Conservation (phyloP, 805 yeast species). For the Lachancea dasiensis region DNA sequence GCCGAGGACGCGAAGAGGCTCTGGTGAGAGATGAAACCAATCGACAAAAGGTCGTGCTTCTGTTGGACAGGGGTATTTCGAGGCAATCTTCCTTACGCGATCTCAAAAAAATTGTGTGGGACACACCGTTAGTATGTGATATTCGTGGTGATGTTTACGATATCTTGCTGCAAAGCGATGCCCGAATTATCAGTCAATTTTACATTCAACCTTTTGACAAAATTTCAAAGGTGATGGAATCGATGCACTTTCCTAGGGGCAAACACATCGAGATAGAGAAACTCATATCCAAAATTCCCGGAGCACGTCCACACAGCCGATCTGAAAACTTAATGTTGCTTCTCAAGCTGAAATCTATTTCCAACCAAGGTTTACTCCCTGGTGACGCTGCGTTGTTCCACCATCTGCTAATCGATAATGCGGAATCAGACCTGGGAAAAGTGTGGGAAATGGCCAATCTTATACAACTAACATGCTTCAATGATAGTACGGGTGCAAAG, state of each 20-base stretch:
- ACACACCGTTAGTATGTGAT: constrained; percentile 24
- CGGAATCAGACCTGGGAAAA: constrained; percentile 17
- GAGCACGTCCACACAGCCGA: constrained; percentile 14
- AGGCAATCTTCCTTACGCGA: constrained; percentile 26
- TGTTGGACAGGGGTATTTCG: constrained; percentile 30
- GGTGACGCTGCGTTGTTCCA: constrained; percentile 34
- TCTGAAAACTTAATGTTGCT: constrained; percentile 25
- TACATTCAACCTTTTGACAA: constrained; percentile 38
- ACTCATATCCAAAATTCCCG: constrained; percentile 17
- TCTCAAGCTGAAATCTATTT: constrained; percentile 34
- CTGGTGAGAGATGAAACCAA: constrained; percentile 25
- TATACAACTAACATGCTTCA: constrained; percentile 31
- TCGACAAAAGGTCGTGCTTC: constrained; percentile 21
- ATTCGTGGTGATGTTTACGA: constrained; percentile 21
- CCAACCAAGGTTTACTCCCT: constrained; percentile 31
- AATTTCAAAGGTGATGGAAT: constrained; percentile 26
- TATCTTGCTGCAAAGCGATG: constrained; percentile 23
- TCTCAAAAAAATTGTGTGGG: constrained; percentile 27
- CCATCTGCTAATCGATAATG: constrained; percentile 25
- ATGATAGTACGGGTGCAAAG: constrained; percentile 24
- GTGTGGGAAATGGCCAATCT: constrained; percentile 32
- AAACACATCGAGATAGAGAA: constrained; percentile 29
- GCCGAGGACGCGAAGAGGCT: constrained; percentile 24
- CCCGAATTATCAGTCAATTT: constrained; percentile 19
- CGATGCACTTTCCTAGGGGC: constrained; percentile 29